phyloP scores from a whole-genome alignment of 208 protist genomes.

The Trichomonas tenax region DNA sequence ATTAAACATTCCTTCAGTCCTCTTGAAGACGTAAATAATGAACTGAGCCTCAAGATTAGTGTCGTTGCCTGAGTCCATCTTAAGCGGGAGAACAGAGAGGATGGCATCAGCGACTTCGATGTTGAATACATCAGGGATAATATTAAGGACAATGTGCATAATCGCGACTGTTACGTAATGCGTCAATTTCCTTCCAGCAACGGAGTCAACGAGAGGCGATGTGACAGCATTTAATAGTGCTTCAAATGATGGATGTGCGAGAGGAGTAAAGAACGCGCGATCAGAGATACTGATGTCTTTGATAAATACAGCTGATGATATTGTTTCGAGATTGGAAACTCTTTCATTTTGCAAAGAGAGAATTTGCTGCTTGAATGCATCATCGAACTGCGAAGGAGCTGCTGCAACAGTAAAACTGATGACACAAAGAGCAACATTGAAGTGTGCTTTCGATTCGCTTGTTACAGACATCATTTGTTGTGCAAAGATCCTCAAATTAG shows the following conservation, averaged over 20 bases:
- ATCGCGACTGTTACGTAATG: not conserved
- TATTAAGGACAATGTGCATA: not conserved
- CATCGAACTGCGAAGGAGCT: not conserved
- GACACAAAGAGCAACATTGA: not conserved
- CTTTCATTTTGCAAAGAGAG: not conserved
- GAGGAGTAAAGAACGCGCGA: not conserved
- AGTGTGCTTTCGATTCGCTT: not conserved
- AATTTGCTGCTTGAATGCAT: not conserved
- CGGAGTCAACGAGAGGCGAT: not conserved
- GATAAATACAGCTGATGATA: not conserved
- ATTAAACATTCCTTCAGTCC: not conserved
- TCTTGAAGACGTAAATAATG: not conserved
- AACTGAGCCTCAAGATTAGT: not conserved
- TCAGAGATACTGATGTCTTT: not conserved
- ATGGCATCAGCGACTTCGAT: not conserved
- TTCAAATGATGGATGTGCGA: not conserved
- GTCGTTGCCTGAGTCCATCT: not conserved
- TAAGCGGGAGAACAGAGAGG: not conserved
- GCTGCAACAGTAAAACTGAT: not conserved
- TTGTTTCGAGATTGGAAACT: not conserved
- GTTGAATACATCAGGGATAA: not conserved
- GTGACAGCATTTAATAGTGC: not conserved
- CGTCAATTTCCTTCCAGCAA: not conserved
- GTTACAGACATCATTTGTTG: not conserved
- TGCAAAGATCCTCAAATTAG: not conserved